Percentiles rank a stretch among this genome's conserved stretches.
These are phyloP conservation scores for Penicillium sp. DNA, from an alignment of 2,329 filamentous ascomycete genomes.

Conservation along the genomic window DNA sequence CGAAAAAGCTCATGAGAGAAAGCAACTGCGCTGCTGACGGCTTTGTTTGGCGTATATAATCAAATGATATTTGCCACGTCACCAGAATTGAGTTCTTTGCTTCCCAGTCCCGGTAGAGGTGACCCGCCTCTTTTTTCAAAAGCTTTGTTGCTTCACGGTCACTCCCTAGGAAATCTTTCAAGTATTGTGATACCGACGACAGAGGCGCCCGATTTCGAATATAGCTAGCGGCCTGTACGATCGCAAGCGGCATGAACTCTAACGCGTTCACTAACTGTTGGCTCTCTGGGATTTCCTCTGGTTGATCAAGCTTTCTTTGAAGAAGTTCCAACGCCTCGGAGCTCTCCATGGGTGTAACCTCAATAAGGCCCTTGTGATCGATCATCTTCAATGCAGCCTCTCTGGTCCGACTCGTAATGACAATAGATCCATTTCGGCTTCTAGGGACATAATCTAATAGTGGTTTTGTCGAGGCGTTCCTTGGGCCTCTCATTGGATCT, in stretches of 20 bases:
- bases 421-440: neutral
- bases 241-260: conserved; percentile 31
- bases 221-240: conserved; percentile 23
- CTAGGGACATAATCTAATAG: neutral
- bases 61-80: conserved; percentile 37
- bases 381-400: neutral
- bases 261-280: conserved; percentile 11
- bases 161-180: conserved; percentile 33
- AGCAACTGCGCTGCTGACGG: neutral
- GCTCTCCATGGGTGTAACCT: neutral
- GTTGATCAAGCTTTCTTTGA: neutral
- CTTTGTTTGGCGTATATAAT: conserved; percentile 23
- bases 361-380: neutral
- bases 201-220: conserved; percentile 17
- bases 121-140: conserved; percentile 27
- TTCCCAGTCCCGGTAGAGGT: conserved; percentile 19
- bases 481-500: neutral
- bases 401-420: neutral
- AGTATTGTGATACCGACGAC: conserved; percentile 6
- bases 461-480: neutral
- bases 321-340: neutral
- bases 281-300: neutral
- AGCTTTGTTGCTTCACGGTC: conserved; percentile 28
- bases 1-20: conserved; percentile 17
- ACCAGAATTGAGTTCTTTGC: conserved; percentile 26